Evolutionary conservation across 441 rosid species (phyloP), one percentile per base, ranked within the genome.

Genomic region (Jatropha multifida): DNA sequence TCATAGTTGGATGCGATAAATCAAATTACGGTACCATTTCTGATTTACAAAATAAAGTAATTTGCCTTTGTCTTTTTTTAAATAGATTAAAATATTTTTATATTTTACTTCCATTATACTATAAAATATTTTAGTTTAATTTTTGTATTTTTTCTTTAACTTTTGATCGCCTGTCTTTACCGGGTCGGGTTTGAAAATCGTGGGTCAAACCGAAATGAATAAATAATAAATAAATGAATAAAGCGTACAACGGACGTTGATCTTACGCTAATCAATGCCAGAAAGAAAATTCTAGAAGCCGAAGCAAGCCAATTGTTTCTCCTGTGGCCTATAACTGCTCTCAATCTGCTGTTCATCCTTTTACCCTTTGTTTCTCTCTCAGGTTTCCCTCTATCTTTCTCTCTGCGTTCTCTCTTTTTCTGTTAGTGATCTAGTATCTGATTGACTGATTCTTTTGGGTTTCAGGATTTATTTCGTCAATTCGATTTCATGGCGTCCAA

Each of bases 401-500:
- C 23, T 42, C 11, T 5, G 26, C 7, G 2, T 0, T 1, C 7
- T 27, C 17, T 46, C n/a, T 26, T 7, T 23, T 49, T 49, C 40
- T 27, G 58, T 46, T 10, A 23, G 5, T 44, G 63, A 59, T 59
- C 37, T 26, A 13, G 32, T 59, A 1, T 26, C 13, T 4, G 32
- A 59, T 32, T 32, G 32, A 32, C 32, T 32, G 32, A 2, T 59
- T 59, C 14, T 58, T 59, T 0, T 59, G 6, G 15, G 4, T 10
- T 59, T 67, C 70, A 26, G 37, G 40, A 67, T 46, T 67, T 41
- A 4, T 17, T 65, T 65, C 20, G 11, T 23, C 55, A 59, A 38
- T 54, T 41, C n/a, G 38, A 51, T 26, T 41, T n/a, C 14, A 88
- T 91, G 96, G 91, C 94, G 61, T 84, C 90, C 2, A 89, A 87